Evolutionary conservation across 1,284 basidiomycete genomes (phyloP).

Genomic region (Schizophyllum commune): DNA sequence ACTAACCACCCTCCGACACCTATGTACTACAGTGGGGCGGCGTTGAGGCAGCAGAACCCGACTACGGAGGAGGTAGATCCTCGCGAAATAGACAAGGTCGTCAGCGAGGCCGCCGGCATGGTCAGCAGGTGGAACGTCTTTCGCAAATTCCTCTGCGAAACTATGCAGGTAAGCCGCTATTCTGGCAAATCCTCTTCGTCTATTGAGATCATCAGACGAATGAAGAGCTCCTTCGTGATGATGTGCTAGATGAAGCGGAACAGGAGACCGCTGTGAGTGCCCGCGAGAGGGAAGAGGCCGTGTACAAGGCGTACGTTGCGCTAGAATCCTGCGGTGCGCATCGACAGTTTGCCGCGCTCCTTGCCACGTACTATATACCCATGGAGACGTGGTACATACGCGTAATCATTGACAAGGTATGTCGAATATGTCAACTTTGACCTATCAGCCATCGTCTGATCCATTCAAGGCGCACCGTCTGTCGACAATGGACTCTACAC

Average conservation of each 20-base stretch:
- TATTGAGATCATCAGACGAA: conserved; percentile 11
- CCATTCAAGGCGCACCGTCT: conserved; percentile 52
- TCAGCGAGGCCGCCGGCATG: conserved; percentile 86
- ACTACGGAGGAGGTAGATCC: conserved; percentile 74
- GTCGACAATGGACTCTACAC: conserved; percentile 60
- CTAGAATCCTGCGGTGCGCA: conserved; percentile 52
- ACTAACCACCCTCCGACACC: conserved; percentile 30
- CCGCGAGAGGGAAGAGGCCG: neutral
- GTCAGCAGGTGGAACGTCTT: conserved; percentile 90
- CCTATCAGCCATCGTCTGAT: conserved; percentile 3
- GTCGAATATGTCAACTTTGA: conserved; percentile 6
- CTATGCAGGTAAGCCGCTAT: conserved; percentile 43
- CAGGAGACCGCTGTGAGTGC: conserved; percentile 12
- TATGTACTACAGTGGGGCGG: conserved; percentile 18
- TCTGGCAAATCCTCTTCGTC: neutral
- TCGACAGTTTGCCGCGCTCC: conserved; percentile 58
- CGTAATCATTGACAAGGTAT: conserved; percentile 82
- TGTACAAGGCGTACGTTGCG: conserved; percentile 6
- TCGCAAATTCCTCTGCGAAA: conserved; percentile 76
- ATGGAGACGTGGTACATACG: conserved; percentile 91
- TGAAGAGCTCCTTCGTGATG: conserved; percentile 1
- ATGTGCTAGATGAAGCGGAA: neutral
- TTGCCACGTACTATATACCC: conserved; percentile 76
- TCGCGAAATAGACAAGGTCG: conserved; percentile 82
- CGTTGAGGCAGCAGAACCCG: conserved; percentile 30